phyloP scores from a whole-genome alignment of 768 basidiomycete genomes.

The Amanita muscaria region DNA sequence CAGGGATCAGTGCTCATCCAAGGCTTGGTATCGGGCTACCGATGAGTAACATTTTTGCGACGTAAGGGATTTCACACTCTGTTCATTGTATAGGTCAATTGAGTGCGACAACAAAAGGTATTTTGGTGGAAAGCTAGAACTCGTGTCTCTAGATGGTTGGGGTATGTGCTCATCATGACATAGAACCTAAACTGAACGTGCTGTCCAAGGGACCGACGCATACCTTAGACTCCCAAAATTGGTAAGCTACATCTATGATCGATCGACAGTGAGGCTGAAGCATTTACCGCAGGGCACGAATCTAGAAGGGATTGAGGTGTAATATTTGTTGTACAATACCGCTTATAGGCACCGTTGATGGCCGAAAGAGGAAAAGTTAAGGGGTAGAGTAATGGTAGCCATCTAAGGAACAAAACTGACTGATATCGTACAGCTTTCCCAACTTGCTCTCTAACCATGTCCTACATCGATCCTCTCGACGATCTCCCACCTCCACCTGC shows the following conservation, averaged over 20 bases:
- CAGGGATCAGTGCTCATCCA: conserved; percentile 43
- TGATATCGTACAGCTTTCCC: no score
- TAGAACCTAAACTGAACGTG: background rate
- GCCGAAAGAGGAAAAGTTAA: conserved; percentile 4
- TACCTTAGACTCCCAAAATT: conserved; percentile 76
- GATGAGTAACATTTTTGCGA: conserved; percentile 86
- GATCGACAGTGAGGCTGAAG: conserved; percentile 1
- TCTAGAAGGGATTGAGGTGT: conserved; percentile 77
- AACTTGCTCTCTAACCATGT: conserved; percentile 4
- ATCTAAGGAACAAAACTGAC: background rate
- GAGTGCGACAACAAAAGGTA: conserved; percentile 37
- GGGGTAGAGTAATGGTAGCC: background rate
- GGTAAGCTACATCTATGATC: conserved; percentile 30
- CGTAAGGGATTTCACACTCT: conserved; percentile 31
- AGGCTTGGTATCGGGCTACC: conserved; percentile 78
- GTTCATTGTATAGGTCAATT: background rate
- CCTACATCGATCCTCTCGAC: conserved; percentile 10
- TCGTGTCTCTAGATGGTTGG: conserved; percentile 78
- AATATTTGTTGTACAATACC: conserved; percentile 8
- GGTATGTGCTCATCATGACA: conserved; percentile 37
- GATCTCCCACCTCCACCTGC: conserved; percentile 31
- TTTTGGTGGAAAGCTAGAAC: conserved; percentile 73
- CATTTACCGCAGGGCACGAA: conserved; percentile 58
- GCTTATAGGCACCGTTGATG: background rate
- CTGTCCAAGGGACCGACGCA: conserved; percentile 64